Conservation (phyloP, 2,329 filamentous ascomycete species). For the Venturia asperata region DNA sequence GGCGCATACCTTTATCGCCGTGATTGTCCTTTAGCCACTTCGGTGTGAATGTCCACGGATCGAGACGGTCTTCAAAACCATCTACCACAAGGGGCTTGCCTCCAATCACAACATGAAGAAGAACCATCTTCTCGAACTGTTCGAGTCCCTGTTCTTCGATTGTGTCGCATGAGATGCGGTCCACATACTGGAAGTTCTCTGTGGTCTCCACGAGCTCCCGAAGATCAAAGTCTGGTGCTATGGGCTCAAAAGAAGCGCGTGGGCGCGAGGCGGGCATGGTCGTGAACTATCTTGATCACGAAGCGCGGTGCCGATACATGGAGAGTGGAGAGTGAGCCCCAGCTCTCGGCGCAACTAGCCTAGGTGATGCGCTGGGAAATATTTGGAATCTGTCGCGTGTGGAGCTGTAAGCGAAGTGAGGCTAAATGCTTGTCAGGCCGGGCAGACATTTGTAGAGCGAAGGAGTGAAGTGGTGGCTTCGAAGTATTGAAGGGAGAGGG, state of each 20-base stretch:
- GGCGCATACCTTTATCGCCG: constrained; percentile 65
- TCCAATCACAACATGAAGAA: constrained; percentile 72
- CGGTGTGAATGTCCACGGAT: constrained; percentile 68
- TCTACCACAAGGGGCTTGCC: constrained; percentile 89
- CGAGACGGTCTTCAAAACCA: constrained; percentile 71
- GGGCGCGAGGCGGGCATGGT: constrained; percentile 72
- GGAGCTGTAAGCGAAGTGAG: neutral
- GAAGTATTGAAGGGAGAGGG: neutral
- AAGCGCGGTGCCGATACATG: neutral
- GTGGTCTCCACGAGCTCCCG: constrained; percentile 66
- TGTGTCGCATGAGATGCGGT: constrained; percentile 69
- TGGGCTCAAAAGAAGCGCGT: constrained; percentile 84
- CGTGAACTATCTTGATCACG: constrained; percentile 24
- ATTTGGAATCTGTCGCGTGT: neutral
- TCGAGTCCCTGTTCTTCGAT: constrained; percentile 70
- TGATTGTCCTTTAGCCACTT: constrained; percentile 74
- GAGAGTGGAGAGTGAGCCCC: neutral
- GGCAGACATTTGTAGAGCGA: neutral
- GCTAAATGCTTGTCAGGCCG: neutral
- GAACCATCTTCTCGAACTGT: constrained; percentile 77
- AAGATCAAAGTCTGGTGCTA: constrained; percentile 78
- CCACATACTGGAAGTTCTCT: constrained; percentile 79
- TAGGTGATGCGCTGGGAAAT: neutral
- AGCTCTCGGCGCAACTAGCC: constrained; percentile 4
- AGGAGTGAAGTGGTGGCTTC: neutral